phyloP scores from a whole-genome alignment of 495 filamentous ascomycete genomes.

The Daldinia bambusicola region DNA sequence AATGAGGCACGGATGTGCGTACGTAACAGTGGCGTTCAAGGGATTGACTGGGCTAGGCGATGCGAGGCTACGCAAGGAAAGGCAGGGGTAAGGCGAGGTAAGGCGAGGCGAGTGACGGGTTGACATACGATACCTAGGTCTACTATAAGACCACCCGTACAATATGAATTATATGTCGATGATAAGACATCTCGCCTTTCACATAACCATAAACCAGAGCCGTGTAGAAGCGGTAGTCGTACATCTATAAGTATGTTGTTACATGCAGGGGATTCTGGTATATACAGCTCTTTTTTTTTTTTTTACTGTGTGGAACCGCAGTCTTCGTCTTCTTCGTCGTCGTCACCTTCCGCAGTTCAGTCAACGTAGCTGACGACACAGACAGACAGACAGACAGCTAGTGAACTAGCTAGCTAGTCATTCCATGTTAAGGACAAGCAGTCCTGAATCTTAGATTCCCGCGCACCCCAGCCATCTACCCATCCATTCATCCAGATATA shows the following conservation, averaged over 20 bases:
- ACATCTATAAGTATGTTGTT: slow-evolving; percentile 40
- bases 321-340: slow-evolving; percentile 9
- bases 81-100: too few species aligned
- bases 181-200: slow-evolving; percentile 12
- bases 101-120: slow-evolving; percentile 12
- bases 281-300: slow-evolving; percentile 43
- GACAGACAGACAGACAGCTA: neutral
- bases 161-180: slow-evolving; percentile 34
- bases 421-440: neutral
- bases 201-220: slow-evolving; percentile 2
- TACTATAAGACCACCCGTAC: slow-evolving; percentile 4
- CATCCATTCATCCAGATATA: too few species aligned
- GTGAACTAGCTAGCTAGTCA: too few species aligned
- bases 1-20: neutral
- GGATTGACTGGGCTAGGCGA: neutral
- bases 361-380: neutral
- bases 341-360: neutral
- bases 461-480: neutral
- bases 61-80: neutral
- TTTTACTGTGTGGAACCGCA: slow-evolving; percentile 10
- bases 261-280: slow-evolving; percentile 37
- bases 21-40: slow-evolving; percentile 13
- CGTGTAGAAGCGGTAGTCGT: slow-evolving; percentile 25
- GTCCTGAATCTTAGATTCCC: neutral
- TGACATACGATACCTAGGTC: slow-evolving; percentile 38